These are phyloP conservation scores for Malus hybrid DNA, from an alignment of 331 rosid genomes.

Conservation along the genomic window DNA sequence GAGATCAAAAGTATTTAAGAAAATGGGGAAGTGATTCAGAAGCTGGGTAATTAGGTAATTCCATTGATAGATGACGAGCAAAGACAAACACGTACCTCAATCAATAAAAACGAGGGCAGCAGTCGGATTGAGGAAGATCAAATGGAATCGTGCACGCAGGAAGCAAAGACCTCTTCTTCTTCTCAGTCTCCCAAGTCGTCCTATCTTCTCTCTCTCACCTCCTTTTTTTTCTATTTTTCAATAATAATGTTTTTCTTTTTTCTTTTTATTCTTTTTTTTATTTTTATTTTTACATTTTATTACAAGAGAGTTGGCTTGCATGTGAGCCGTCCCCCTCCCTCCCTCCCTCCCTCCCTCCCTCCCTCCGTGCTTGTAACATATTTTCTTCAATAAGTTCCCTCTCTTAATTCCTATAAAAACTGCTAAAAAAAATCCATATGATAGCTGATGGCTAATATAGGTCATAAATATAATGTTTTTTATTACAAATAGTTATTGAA, in stretches of 20 bases:
- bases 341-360: too few relatives aligned
- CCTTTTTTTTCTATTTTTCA: neutral
- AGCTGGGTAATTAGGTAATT: neutral
- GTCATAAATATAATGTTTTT: too few relatives aligned
- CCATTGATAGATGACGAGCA: neutral
- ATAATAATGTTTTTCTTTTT: neutral
- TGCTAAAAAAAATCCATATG: too few relatives aligned
- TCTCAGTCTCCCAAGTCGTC: conserved; percentile 16
- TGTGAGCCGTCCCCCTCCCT: neutral
- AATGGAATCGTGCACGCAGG: neutral
- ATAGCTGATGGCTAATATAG: too few relatives aligned
- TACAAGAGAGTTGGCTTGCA: neutral
- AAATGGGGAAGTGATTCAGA: neutral
- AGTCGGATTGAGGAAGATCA: neutral
- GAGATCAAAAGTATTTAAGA: neutral
- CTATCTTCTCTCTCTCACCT: neutral
- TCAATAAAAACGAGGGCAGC: neutral
- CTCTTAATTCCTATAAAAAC: too few relatives aligned
- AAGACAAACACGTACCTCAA: neutral
- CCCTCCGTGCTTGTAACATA: too few relatives aligned
- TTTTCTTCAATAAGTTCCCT: too few relatives aligned
- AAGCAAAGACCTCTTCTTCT: neutral
- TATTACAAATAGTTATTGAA: too few relatives aligned
- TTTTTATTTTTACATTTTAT: neutral
- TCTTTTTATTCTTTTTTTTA: too few relatives aligned